Base-by-base conservation (phyloP, 257 asterid species). In the Jasminum sambac region DNA sequence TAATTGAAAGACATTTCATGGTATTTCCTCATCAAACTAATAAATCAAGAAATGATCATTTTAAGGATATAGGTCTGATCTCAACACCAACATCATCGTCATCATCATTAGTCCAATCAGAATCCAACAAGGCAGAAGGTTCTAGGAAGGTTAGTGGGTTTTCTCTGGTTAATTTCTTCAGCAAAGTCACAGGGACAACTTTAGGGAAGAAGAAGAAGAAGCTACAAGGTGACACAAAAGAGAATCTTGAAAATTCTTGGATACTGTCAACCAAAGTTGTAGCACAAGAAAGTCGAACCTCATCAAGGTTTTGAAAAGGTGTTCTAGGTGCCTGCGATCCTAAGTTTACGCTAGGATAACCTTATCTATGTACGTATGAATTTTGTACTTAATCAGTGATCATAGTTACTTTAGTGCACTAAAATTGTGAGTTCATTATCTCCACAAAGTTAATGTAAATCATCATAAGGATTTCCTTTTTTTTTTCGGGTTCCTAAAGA, bases 1-100 rank as follows among this genome's bases (percentile, higher is more conserved):
- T 82, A 14, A 72, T 88, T 34, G 97, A 90, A 67, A 81, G 83
- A 50, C 80, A 88, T 19, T 25, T 70, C 12, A 78, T 78, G 84
- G 5, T 52, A 37, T 71, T 78, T 36, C 83, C 85, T 36, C 64
- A 62, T 67, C 38, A 19, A 1, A 23, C 25, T 5, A 52, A 70
- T 5, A 52, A 70, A 73, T 76, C 84, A 42, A 63, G 72, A 23
- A 64, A 40, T 50, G 46, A 30, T 30, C 36, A 30, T 30, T 30
- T 24, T 24, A 58, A 13, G 19, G 44, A 59, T 63, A 58, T 72
- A 6, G 34, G 17, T 34, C 34, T 19, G 62, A 42, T 16, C 2
- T 40, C 43, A 1, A 42, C 58, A 0, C 5, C n/a, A n/a, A n/a
- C 25, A 14, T 21, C 34, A 0, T 4, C 73, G 13, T 30, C 69